Evolutionary conservation across 768 basidiomycete genomes (phyloP).

Genomic region (Tulasnella calospora): DNA sequence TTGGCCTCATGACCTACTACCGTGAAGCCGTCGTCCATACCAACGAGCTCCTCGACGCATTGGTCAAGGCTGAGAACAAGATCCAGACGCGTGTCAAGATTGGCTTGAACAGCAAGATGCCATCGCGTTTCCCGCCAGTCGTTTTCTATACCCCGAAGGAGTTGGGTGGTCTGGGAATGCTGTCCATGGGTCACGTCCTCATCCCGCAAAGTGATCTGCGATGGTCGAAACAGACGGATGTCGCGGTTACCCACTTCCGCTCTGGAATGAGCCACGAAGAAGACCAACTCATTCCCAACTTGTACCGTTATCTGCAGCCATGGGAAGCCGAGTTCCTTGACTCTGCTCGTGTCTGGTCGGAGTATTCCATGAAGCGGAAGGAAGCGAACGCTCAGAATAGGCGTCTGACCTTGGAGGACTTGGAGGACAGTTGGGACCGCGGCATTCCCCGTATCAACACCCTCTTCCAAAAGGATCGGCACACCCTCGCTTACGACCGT

Average conservation of each 20-base stretch:
- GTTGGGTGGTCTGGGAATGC: slow-evolving; percentile 95
- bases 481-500: slow-evolving; percentile 96
- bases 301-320: slow-evolving; percentile 94
- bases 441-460: slow-evolving; percentile 99
- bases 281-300: slow-evolving; percentile 91
- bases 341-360: slow-evolving; percentile 97
- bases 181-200: slow-evolving; percentile 98
- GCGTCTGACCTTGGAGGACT: slow-evolving; percentile 91
- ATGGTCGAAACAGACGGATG: slow-evolving; percentile 98
- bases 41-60: slow-evolving; percentile 87
- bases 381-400: slow-evolving; percentile 99
- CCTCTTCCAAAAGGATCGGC: slow-evolving; percentile 96
- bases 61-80: slow-evolving; percentile 99
- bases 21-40: slow-evolving; percentile 97
- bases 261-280: slow-evolving; percentile 97
- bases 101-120: slow-evolving; percentile 99
- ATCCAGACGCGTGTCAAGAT: slow-evolving; percentile 99
- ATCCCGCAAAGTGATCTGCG: slow-evolving; percentile 97
- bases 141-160: slow-evolving; percentile 98
- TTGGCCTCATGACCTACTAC: slow-evolving; percentile 96
- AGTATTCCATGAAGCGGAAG: slow-evolving; percentile 99
- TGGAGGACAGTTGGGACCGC: slow-evolving; percentile 98
- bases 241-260: slow-evolving; percentile 98
- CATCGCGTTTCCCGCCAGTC: slow-evolving; percentile 94
- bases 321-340: slow-evolving; percentile 98